Conservation (phyloP, 352 stramenopile genomes). For the Phytophthora nicotianae region DNA sequence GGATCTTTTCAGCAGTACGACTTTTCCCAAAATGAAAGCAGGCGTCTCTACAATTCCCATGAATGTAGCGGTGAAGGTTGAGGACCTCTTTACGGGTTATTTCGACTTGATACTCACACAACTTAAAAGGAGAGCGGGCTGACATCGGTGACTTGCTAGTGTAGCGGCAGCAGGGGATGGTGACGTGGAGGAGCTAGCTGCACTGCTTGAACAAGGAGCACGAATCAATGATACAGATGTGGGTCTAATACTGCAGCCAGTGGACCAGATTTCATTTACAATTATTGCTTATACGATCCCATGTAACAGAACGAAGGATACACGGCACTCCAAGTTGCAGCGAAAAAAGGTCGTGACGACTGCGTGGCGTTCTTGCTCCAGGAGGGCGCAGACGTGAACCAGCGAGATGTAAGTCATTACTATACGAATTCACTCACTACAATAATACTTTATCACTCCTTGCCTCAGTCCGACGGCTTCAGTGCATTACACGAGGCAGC, state of each 20-base stretch:
- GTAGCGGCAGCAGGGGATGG: constrained; percentile 54
- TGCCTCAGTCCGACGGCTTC: constrained; percentile 62
- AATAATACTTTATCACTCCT: background rate
- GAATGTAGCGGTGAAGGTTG: constrained; percentile 56
- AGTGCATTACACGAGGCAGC: constrained; percentile 72
- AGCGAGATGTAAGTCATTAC: constrained; percentile 56
- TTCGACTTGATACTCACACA: constrained; percentile 10
- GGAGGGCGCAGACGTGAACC: constrained; percentile 59
- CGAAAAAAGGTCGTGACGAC: constrained; percentile 59
- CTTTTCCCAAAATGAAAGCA: constrained; percentile 30
- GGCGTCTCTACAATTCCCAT: constrained; percentile 23
- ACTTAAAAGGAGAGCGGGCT: background rate
- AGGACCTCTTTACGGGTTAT: constrained; percentile 64
- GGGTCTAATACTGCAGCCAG: background rate
- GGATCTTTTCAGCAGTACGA: constrained; percentile 22
- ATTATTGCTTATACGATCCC: background rate
- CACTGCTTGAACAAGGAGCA: constrained; percentile 50
- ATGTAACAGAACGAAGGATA: constrained; percentile 63
- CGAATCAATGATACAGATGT: constrained; percentile 67
- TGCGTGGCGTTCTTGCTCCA: constrained; percentile 62
- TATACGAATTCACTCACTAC: background rate
- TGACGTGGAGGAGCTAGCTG: constrained; percentile 37
- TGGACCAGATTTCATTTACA: background rate
- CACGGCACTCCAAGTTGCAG: constrained; percentile 55
- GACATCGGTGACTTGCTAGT: too few relatives aligned